Evolutionary conservation across 75 land plant genomes (phyloP).

Genomic region (Selaginella tamariscina): DNA sequence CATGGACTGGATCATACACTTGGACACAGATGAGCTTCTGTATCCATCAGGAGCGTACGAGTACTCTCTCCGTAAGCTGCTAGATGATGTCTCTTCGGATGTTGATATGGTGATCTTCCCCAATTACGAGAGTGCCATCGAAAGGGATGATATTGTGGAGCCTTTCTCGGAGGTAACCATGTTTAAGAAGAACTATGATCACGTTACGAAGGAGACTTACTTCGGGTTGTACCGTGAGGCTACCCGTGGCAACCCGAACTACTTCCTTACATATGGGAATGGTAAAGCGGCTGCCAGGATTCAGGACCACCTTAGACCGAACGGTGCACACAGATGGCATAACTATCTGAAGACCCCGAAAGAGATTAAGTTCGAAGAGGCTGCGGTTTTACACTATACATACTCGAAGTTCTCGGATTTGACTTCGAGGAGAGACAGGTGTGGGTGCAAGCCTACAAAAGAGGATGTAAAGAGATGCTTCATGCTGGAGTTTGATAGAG

Average conservation of each 20-base stretch:
- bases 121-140: constrained; percentile 12
- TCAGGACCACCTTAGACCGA: constrained; percentile 1
- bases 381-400: constrained; percentile 8
- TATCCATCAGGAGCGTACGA: neutral
- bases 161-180: constrained; percentile 14
- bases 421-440: constrained; percentile 1
- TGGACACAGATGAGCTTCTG: constrained; percentile 14
- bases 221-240: constrained; percentile 1
- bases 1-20: constrained; percentile 12
- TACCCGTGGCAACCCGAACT: neutral
- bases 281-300: constrained; percentile 13
- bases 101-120: constrained; percentile 13
- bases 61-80: constrained; percentile 7
- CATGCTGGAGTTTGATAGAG: constrained; percentile 9
- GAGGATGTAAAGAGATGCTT: constrained; percentile 1
- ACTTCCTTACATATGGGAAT: constrained; percentile 11
- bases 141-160: constrained; percentile 5
- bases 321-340: constrained; percentile 4
- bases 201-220: neutral
- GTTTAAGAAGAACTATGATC: constrained; percentile 1
- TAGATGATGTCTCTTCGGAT: neutral
- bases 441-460: constrained; percentile 6
- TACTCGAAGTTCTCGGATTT: constrained; percentile 11
- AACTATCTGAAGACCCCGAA: constrained; percentile 10
- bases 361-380: constrained; percentile 8